Evolutionary conservation across 2,329 filamentous ascomycete genomes (phyloP).

Genomic region (Penicillium brasilianum): DNA sequence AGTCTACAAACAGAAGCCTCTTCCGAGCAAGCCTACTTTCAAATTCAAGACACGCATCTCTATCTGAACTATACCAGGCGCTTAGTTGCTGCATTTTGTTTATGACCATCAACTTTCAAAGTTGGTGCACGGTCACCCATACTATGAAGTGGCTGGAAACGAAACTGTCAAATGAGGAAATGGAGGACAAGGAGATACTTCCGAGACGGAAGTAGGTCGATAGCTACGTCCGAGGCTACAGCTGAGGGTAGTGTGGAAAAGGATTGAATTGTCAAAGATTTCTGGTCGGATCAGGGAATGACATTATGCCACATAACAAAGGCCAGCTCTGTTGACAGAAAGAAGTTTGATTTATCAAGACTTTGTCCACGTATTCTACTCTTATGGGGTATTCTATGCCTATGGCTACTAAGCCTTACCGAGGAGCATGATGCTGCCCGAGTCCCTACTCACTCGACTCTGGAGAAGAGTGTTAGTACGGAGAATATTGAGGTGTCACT

Average conservation of each 20-base stretch:
- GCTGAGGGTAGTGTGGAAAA: neutral
- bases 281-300: neutral
- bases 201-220: neutral
- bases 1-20: neutral
- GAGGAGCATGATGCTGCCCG: conserved; percentile 5
- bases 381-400: neutral
- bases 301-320: no score
- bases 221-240: neutral
- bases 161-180: neutral
- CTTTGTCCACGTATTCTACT: neutral
- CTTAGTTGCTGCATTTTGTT: neutral
- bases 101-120: neutral
- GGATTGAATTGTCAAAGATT: neutral
- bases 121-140: neutral
- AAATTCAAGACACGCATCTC: neutral
- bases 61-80: neutral
- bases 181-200: no score
- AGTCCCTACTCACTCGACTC: conserved; percentile 39
- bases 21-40: neutral
- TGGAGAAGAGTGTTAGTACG: conserved; percentile 45
- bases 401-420: neutral
- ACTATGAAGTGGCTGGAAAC: neutral
- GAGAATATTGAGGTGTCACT: conserved; percentile 39
- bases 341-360: neutral
- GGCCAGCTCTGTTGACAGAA: no score